Base-by-base conservation (phyloP, 495 filamentous ascomycete genomes). In the Diplogelasinospora grovesii region DNA sequence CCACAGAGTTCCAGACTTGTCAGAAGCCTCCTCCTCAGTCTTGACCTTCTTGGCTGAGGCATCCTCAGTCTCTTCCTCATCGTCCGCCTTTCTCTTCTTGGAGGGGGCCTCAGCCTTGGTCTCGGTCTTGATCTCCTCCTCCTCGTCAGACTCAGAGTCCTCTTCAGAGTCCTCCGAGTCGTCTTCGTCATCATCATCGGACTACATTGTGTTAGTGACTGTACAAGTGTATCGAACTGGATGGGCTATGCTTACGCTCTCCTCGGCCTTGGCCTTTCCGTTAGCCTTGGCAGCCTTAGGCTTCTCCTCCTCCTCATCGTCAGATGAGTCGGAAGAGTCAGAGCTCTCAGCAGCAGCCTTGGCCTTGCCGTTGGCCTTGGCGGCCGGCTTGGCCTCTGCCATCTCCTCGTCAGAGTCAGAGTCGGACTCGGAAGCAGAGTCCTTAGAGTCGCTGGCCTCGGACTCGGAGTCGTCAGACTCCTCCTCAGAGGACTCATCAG, bases 31-130 rank as follows among this genome's bases (percentile, higher is more conserved):
- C 10, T 65, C 71, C 23, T 79, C 79, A 14, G 76, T 77, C 82
- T 95, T 96, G 60, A 68, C 65, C 78, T 94, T 95, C 81, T 98
- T 98, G 39, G 75, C 62, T 4, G 68, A 48, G 19, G 73, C 59
- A 28, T 78, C 64, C 8, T 65, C 66, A 33, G 77, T 66, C 45
- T 80, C 81, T 36, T 81, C 82, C 45, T 75, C 69, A 33, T n/a
- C n/a, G n/a, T n/a, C n/a, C n/a, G 74, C 71, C 56, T 80, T 74
- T 40, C 71, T 70, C 41, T 69, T 66, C 54, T 77, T 61, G 26
- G 58, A 61, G 43, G 58, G 57, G 24, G 66, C 68, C 29, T 71
- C 70, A 22, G 55, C 60, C 25, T 65, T 61, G 15, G 55, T 64
- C 36, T 64, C 64, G n/a, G n/a, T n/a, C n/a, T n/a, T n/a, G n/a